phyloP scores from a whole-genome alignment of 192 early-diverging fungal genomes.

The Coemansia sp. region DNA sequence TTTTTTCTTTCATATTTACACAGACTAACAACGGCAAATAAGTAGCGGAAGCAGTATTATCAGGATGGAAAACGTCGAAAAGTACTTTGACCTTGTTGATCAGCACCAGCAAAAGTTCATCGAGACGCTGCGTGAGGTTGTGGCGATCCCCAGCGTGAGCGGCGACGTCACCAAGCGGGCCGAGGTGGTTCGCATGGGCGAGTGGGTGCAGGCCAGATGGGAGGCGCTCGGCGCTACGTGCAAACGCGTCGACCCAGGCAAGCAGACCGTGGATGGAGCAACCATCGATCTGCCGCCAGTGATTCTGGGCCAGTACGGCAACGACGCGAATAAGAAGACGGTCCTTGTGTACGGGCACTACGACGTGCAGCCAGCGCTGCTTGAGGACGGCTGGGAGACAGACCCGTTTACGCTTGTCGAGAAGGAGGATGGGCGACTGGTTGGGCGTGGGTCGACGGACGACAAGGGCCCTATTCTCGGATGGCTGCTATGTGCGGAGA shows the following conservation, averaged over 20 bases:
- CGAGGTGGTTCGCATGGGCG: slow-evolving; percentile 87
- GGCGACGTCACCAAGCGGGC: slow-evolving; percentile 70
- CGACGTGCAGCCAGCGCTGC: slow-evolving; percentile 93
- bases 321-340: slow-evolving; percentile 90
- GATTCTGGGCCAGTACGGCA: slow-evolving; percentile 87
- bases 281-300: slow-evolving; percentile 85
- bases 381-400: slow-evolving; percentile 85
- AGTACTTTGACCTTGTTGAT: slow-evolving; percentile 75
- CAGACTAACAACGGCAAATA: not conserved
- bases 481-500: slow-evolving; percentile 95
- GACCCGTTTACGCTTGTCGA: slow-evolving; percentile 90
- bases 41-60: not conserved
- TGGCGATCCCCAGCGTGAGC: slow-evolving; percentile 84
- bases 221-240: slow-evolving; percentile 65
- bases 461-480: slow-evolving; percentile 98
- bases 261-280: slow-evolving; percentile 78
- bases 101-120: slow-evolving; percentile 78
- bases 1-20: not conserved
- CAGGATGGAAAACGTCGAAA: slow-evolving; percentile 51
- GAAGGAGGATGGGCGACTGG: slow-evolving; percentile 76
- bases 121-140: slow-evolving; percentile 81
- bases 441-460: slow-evolving; percentile 92
- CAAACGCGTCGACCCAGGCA: slow-evolving; percentile 70
- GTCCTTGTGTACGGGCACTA: slow-evolving; percentile 97
- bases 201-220: slow-evolving; percentile 78